Conservation (phyloP, 805 yeast genomes). For the Yamadazyma laniorum region DNA sequence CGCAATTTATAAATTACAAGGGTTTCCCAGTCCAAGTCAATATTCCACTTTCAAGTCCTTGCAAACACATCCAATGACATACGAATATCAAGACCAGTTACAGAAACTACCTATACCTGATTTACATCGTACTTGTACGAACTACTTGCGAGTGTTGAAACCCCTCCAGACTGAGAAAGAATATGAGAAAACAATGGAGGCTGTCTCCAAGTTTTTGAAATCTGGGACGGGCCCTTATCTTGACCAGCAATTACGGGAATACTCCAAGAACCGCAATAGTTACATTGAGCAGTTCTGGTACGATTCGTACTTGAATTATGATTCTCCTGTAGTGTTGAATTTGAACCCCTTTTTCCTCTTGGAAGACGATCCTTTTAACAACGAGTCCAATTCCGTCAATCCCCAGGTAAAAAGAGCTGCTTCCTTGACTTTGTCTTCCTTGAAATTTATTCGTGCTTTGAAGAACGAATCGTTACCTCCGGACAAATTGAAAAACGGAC, state of each 20-base stretch:
- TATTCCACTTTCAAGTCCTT: neutral
- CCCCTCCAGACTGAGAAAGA: slow-evolving; percentile 83
- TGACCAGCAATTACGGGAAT: slow-evolving; percentile 65
- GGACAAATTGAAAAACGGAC: slow-evolving; percentile 61
- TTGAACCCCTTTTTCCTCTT: slow-evolving; percentile 86
- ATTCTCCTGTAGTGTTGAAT: slow-evolving; percentile 87
- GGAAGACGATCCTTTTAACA: slow-evolving; percentile 87
- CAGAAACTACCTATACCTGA: slow-evolving; percentile 79
- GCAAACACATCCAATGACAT: slow-evolving; percentile 22
- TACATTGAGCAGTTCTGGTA: slow-evolving; percentile 95
- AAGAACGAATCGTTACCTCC: slow-evolving; percentile 71
- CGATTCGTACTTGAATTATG: slow-evolving; percentile 84
- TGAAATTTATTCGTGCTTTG: slow-evolving; percentile 77
- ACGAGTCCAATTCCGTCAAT: slow-evolving; percentile 42
- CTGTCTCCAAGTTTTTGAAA: slow-evolving; percentile 56
- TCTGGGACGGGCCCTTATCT: slow-evolving; percentile 49
- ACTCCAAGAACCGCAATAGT: slow-evolving; percentile 63
- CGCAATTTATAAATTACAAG: slow-evolving; percentile 5
- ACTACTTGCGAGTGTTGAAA: slow-evolving; percentile 63
- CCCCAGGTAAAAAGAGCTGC: slow-evolving; percentile 81
- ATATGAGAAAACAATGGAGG: slow-evolving; percentile 56
- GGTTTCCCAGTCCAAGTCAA: too few relatives aligned
- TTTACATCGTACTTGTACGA: slow-evolving; percentile 60
- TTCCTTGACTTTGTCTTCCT: slow-evolving; percentile 68
- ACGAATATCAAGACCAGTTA: slow-evolving; percentile 56